Base-by-base conservation (phyloP, 2,329 filamentous ascomycete genomes). In the Nakataea oryzae region DNA sequence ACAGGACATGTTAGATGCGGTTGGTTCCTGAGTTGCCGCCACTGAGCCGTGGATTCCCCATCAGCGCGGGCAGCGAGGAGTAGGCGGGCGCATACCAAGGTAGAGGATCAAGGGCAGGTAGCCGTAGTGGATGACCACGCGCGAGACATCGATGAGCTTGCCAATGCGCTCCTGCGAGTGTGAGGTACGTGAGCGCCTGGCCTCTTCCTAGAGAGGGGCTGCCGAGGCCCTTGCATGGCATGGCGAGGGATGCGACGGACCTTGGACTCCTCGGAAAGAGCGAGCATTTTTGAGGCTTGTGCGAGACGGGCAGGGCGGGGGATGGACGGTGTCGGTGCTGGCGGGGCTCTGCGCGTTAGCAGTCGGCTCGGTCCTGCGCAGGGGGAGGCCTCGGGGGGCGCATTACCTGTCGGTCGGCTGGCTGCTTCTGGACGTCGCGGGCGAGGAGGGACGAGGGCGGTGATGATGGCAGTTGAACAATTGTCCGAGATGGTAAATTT, bases 41-140 rank as follows among this genome's bases (percentile, higher is more conserved):
- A 2, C 27, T 5, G 8, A 1, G 26, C 29, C 9, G 24, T 11
- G 30, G 12, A 9, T 4, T 34, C 30, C 12, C 47, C 32, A 21
- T 27, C 21, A n/a, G 21, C 11, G 41, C 14, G 3, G 8, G 11
- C 6, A n/a, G 3, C 41, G 56, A n/a, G 56, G 29, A 26, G 41
- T 8, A 60, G n/a, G 26, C 27, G 6, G 66, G 41, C 63, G 64
- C 78, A 71, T 87, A 95, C 91, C 95, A 70, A 99, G 88, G 77
- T 97, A 99, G 76, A 99, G 84, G 74, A 99, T 96, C 76, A 99
- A 78, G 70, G 95, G 95, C 63, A 99, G 86, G 78, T 97, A 99
- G 75, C 95, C 95, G 82, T 97, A 99, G 81, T 99, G 95, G 73
- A 99, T 89, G 64, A 90, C 92, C 71, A 97, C 88, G 72, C 93